Evolutionary conservation across 2,329 filamentous ascomycete genomes (phyloP).

Genomic region (Incumbomyces lentus): DNA sequence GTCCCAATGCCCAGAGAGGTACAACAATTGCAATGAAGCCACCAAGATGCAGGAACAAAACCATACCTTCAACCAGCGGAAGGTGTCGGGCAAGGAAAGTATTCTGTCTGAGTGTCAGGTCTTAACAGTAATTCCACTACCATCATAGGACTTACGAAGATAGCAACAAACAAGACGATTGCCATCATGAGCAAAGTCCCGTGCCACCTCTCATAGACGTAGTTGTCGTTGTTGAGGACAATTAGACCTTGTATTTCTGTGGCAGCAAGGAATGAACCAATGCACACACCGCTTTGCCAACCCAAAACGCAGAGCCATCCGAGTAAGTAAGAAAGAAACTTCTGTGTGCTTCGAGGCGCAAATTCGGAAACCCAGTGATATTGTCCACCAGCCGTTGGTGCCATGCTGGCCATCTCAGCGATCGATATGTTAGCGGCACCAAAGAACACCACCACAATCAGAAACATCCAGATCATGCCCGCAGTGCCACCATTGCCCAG

Average conservation of each 20-base stretch:
- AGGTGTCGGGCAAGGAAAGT: constrained; percentile 30
- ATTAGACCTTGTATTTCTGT: constrained; percentile 36
- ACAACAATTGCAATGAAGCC: constrained; percentile 34
- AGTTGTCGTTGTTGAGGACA: constrained; percentile 31
- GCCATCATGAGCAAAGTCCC: constrained; percentile 33
- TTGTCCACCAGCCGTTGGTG: constrained; percentile 27
- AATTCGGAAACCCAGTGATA: constrained; percentile 28
- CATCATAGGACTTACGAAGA: too few species aligned
- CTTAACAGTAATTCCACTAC: too few species aligned
- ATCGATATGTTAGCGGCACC: constrained; percentile 18
- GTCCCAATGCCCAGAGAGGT: constrained; percentile 32
- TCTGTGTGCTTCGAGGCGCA: constrained; percentile 15
- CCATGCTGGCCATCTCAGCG: constrained; percentile 24
- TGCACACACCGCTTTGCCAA: constrained; percentile 18
- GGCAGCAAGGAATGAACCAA: constrained; percentile 30
- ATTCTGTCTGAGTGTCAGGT: too few species aligned
- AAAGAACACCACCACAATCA: constrained; percentile 26
- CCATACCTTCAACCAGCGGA: constrained; percentile 30
- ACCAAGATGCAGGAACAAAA: constrained; percentile 32
- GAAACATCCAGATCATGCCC: constrained; percentile 26
- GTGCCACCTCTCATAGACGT: constrained; percentile 34
- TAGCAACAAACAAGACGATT: constrained; percentile 27
- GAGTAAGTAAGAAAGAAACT: constrained; percentile 11
- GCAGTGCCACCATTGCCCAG: constrained; percentile 25
- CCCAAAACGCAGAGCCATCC: constrained; percentile 23